Conservation (phyloP, 2,329 filamentous ascomycete genomes). For the Colletotrichum karsti region DNA sequence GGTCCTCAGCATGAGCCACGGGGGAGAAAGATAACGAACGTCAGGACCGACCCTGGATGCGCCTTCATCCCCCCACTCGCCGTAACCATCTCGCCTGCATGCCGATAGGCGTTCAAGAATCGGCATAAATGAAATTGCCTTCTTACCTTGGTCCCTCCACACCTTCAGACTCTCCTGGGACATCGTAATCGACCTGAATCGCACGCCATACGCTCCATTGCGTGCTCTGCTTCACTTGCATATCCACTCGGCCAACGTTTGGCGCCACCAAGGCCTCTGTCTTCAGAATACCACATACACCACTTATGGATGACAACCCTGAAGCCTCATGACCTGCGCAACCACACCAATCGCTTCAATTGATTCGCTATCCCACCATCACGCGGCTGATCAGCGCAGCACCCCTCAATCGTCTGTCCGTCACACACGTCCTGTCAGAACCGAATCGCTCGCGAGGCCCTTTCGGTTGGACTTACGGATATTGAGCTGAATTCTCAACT, state of each 20-base stretch:
- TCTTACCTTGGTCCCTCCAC: neutral
- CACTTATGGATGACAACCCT: neutral
- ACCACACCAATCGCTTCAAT: neutral
- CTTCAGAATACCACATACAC: neutral
- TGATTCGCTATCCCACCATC: neutral
- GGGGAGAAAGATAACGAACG: neutral
- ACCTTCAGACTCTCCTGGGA: neutral
- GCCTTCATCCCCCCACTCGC: neutral
- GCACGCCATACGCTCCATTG: neutral
- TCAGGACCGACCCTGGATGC: neutral
- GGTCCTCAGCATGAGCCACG: neutral
- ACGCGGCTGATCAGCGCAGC: neutral
- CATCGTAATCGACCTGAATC: neutral
- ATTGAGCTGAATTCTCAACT: neutral
- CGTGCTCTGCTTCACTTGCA: neutral
- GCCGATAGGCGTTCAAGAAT: neutral
- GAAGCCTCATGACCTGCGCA: slow-evolving; percentile 17
- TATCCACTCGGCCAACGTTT: neutral
- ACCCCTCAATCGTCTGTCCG: neutral
- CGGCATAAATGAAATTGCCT: neutral
- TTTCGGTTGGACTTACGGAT: neutral
- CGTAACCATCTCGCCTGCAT: neutral
- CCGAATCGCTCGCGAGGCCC: neutral
- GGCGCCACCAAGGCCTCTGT: neutral
- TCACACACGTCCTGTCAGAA: neutral